Conservation (phyloP, 306 rosid genomes). For the Acacia acuminata region DNA sequence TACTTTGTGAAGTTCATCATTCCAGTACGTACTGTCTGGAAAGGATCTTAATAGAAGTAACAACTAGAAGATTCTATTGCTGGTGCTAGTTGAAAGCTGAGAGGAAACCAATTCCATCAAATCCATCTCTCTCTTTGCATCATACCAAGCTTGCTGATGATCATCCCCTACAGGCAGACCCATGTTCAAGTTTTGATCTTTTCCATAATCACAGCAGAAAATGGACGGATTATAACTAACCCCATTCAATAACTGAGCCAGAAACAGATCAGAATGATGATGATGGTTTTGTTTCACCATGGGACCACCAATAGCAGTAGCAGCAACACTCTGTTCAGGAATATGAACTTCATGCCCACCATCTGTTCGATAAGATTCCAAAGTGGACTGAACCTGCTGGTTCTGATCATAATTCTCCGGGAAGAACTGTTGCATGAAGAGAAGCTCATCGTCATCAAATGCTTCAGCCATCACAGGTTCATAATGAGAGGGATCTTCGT, state of each 20-base stretch:
- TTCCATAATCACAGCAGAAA: conserved; percentile 22
- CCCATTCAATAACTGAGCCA: conserved; percentile 61
- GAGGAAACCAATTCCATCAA: conserved; percentile 60
- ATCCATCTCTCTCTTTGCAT: conserved; percentile 59
- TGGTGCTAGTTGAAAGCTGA: conserved; percentile 23
- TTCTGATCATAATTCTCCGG: conserved; percentile 13
- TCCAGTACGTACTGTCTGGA: neutral
- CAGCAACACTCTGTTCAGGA: neutral
- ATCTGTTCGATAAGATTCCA: neutral
- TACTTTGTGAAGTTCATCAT: neutral
- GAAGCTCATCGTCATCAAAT: conserved; percentile 64
- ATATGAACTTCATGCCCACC: conserved; percentile 11
- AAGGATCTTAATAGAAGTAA: neutral
- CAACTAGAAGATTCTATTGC: conserved; percentile 8
- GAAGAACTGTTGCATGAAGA: conserved; percentile 72
- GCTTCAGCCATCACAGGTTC: conserved; percentile 33
- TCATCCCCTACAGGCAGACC: conserved; percentile 30
- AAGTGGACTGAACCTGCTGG: neutral
- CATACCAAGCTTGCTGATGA: conserved; percentile 13
- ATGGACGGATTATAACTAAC: conserved; percentile 27
- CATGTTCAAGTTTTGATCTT: conserved; percentile 25
- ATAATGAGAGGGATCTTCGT: conserved; percentile 32
- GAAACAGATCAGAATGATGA: conserved; percentile 48
- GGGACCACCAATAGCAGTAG: neutral
- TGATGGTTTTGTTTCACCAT: neutral